These are phyloP conservation scores for Verticillium dahliae DNA, from an alignment of 2,329 filamentous ascomycete genomes.

Conservation along the genomic window DNA sequence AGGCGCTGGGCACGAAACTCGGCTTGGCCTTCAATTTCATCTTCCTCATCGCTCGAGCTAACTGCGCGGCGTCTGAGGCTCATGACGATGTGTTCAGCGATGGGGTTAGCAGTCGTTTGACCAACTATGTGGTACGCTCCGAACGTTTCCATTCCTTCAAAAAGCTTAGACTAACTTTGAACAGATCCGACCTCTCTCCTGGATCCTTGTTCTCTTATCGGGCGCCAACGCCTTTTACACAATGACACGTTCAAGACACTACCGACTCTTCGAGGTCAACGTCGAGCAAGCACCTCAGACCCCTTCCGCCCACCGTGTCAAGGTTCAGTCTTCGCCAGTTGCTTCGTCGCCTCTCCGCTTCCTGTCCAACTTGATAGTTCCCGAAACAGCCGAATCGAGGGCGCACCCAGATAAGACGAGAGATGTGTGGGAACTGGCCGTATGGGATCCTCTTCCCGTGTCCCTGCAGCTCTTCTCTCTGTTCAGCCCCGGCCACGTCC, in stretches of 20 bases:
- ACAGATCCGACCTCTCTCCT: slow-evolving; percentile 65
- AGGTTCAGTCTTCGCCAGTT: slow-evolving; percentile 75
- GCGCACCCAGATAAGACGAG: slow-evolving; percentile 74
- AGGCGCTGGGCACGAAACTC: slow-evolving; percentile 66
- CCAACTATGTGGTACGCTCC: slow-evolving; percentile 45
- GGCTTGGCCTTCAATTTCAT: slow-evolving; percentile 71
- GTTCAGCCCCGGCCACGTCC: slow-evolving; percentile 89
- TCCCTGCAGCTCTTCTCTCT: slow-evolving; percentile 77
- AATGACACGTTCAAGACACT: slow-evolving; percentile 74
- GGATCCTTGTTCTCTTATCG: slow-evolving; percentile 61
- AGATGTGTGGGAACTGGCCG: slow-evolving; percentile 89
- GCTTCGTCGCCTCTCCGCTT: slow-evolving; percentile 74
- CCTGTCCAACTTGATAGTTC: slow-evolving; percentile 59
- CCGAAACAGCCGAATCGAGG: slow-evolving; percentile 69
- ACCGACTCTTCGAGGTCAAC: slow-evolving; percentile 83
- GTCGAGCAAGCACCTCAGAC: slow-evolving; percentile 73
- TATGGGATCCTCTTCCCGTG: slow-evolving; percentile 90
- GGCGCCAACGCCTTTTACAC: slow-evolving; percentile 73
- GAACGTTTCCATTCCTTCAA: slow-evolving; percentile 5
- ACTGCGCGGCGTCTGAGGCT: slow-evolving; percentile 48
- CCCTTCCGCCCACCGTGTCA: slow-evolving; percentile 80
- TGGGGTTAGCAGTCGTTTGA: slow-evolving; percentile 56
- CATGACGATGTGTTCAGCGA: slow-evolving; percentile 84
- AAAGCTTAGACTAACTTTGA: neutral
- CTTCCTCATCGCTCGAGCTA: slow-evolving; percentile 78